phyloP scores from a whole-genome alignment of 495 filamentous ascomycete species.

The Hypoxylon rickii region DNA sequence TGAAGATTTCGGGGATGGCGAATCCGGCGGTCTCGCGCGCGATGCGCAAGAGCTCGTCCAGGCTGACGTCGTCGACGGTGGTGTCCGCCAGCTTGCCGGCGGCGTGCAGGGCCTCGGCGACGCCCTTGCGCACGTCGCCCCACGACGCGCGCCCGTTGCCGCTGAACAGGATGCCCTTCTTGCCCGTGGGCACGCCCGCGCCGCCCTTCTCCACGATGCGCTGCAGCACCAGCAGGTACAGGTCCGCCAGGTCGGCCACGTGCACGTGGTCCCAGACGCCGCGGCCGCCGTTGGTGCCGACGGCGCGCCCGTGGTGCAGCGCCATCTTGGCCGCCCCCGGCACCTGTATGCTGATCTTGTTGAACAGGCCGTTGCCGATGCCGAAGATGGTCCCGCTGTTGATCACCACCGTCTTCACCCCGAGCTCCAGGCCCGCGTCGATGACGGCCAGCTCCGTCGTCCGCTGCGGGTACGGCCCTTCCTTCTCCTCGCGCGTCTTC shows the following conservation, averaged over 20 bases:
- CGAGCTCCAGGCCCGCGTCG: constrained; percentile 40
- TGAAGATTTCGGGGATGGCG: constrained; percentile 14
- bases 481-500: constrained; percentile 37
- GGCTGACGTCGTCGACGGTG: constrained; percentile 38
- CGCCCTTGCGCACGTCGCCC: constrained; percentile 42
- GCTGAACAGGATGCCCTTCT: constrained; percentile 52
- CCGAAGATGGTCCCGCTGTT: constrained; percentile 57
- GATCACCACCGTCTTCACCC: constrained; percentile 53
- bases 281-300: constrained; percentile 46
- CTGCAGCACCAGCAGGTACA: constrained; percentile 43
- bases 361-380: constrained; percentile 49
- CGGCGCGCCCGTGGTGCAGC: constrained; percentile 35
- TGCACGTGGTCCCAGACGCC: constrained; percentile 55
- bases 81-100: constrained; percentile 38
- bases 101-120: constrained; percentile 43
- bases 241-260: constrained; percentile 47
- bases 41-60: constrained; percentile 42
- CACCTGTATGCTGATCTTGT: constrained; percentile 47
- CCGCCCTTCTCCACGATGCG: constrained; percentile 39
- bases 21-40: constrained; percentile 25
- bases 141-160: constrained; percentile 47
- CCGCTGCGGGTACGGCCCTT: constrained; percentile 48
- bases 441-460: constrained; percentile 53
- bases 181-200: constrained; percentile 43
- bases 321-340: constrained; percentile 36